These are phyloP conservation scores for Paspalum notatum DNA, from an alignment of 176 grass and related monocot genomes.

Conservation along the genomic window DNA sequence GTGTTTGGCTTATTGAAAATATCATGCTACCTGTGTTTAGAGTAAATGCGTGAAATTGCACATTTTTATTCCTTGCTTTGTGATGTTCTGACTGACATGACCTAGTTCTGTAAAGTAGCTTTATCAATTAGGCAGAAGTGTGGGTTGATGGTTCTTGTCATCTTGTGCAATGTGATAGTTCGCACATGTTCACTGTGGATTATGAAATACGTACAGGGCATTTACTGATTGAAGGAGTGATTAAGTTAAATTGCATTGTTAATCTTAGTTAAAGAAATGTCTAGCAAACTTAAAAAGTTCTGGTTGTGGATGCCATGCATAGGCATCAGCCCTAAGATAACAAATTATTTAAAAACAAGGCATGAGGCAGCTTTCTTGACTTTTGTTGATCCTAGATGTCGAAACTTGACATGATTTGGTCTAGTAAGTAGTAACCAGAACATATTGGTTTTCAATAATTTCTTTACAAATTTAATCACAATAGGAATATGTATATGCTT, in stretches of 20 bases:
- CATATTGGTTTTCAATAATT: not conserved
- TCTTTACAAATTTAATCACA: not conserved
- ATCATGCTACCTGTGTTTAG: not conserved
- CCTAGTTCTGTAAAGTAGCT: slow-evolving; percentile 6
- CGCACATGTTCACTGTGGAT: not conserved
- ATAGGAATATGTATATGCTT: not conserved
- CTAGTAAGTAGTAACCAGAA: not conserved
- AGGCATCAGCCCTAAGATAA: not conserved
- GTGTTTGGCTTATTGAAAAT: slow-evolving; percentile 3
- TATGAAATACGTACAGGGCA: not conserved
- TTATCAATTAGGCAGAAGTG: slow-evolving; percentile 5
- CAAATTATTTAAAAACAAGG: slow-evolving; percentile 1
- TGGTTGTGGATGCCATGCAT: not conserved
- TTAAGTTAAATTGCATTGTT: not conserved
- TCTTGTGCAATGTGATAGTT: not conserved
- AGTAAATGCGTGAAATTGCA: slow-evolving; percentile 10
- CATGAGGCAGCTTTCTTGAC: not conserved
- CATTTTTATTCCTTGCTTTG: not conserved
- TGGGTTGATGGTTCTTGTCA: not conserved
- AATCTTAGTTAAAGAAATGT: not conserved
- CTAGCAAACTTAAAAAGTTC: not conserved
- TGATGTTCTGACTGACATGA: slow-evolving; percentile 5
- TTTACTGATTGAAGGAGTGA: not conserved
- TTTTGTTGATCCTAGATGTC: slow-evolving; percentile 6
- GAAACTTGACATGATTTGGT: not conserved